Evolutionary conservation across 768 basidiomycete genomes (phyloP).

Genomic region (Vararia minispora): DNA sequence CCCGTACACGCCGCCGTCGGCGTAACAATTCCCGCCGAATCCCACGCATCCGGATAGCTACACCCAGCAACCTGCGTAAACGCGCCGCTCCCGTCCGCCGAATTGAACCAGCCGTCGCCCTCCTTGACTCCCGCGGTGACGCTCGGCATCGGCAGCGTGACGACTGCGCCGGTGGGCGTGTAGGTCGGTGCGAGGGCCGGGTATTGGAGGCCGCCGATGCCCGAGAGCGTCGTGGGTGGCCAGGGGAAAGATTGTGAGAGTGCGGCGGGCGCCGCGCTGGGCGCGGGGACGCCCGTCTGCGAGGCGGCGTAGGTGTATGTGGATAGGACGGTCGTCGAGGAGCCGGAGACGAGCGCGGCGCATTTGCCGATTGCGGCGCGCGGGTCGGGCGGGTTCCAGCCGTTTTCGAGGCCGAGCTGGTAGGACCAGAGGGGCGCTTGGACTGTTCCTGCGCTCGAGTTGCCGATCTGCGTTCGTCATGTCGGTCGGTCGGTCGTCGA

Average conservation of each 20-base stretch:
- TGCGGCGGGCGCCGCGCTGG: constrained; percentile 32
- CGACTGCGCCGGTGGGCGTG: constrained; percentile 45
- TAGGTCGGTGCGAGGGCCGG: constrained; percentile 45
- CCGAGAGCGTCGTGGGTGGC: constrained; percentile 43
- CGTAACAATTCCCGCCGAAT: constrained; percentile 9
- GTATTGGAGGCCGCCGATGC: constrained; percentile 24
- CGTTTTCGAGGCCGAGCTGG: constrained; percentile 55
- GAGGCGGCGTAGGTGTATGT: constrained; percentile 47
- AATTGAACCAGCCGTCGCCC: constrained; percentile 48
- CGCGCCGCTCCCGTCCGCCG: constrained; percentile 37
- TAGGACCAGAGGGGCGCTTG: constrained; percentile 61
- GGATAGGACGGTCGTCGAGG: constrained; percentile 27
- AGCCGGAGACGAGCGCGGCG: constrained; percentile 34
- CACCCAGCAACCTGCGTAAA: constrained; percentile 55
- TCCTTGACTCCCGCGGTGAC: constrained; percentile 32
- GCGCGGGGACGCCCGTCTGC: constrained; percentile 59
- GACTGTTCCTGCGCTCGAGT: constrained; percentile 38
- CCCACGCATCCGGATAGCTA: constrained; percentile 50
- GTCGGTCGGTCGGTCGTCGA: too few relatives aligned
- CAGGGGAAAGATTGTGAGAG: constrained; percentile 35
- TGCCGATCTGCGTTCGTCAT: constrained; percentile 56
- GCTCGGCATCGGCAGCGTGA: constrained; percentile 45
- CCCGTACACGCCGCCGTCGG: constrained; percentile 13
- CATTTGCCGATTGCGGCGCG: constrained; percentile 58
- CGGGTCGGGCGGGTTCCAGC: constrained; percentile 74